Base-by-base conservation (phyloP, 228 moss, liverwort and hornwort genomes). In the Sphagnum fallax region DNA sequence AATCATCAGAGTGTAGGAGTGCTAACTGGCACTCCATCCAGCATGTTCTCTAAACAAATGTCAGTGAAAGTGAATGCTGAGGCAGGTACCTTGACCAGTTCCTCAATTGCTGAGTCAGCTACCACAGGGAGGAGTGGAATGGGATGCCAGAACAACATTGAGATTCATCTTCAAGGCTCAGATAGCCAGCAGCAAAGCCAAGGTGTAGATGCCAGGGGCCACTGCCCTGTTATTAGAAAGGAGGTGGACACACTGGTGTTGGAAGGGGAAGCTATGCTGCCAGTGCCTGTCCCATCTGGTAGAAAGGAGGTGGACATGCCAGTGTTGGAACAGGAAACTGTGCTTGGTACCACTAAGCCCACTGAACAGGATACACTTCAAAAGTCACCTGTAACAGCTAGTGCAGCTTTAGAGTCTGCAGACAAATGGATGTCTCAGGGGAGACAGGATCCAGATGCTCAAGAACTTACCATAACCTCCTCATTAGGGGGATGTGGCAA, bases 401-500 rank as follows among this genome's bases (percentile, higher is more conserved):
- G 78, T 69, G 79, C 67, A 7, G 73, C 65, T 14, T 59, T 63
- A 6, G 65, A 68, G 50, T 83, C 71, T 4, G 72, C 78, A 8
- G 92, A 80, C 12, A 85, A 90, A 73, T 71, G 57, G 4, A 53
- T 69, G 3, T 77, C 83, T 4, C 87, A 69, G 53, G 82, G 50
- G 0, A 72, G 64, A 4, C 81, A 81, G 69, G 66, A 77, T 4
- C 87, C 84, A 49, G 92, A 95, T 57, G 64, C 67, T 4, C 92
- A 82, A 7, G 88, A 91, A 72, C 89, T 88, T 5, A 89, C 95
- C 5, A 84, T 91, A 52, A 96, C 92, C 0, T 90, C 95, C 11
- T 91, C 90, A 6, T 92, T 92, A 6, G 89, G 92, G 47, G 90
- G 90, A 32, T 92, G 85, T 60, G 92, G 92, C 5, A 89, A 83